phyloP scores from a whole-genome alignment of 192 early-diverging fungal species.

The Podila epigama region DNA sequence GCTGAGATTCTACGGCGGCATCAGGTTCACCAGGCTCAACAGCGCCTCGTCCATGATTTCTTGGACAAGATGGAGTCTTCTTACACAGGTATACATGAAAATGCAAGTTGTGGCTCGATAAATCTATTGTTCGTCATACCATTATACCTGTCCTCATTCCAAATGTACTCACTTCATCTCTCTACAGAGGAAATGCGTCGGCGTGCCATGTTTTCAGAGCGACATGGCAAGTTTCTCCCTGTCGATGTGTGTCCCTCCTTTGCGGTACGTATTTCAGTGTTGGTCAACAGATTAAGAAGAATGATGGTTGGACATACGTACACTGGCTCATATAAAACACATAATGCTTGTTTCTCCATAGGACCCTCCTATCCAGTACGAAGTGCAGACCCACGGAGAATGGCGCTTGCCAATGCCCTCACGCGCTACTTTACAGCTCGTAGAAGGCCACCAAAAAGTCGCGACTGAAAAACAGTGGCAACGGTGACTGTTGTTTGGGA shows the following conservation, averaged over 20 bases:
- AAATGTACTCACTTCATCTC: no score
- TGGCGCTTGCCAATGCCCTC: conserved; percentile 40
- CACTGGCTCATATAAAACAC: no score
- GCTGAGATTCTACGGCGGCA: conserved; percentile 44
- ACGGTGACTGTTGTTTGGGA: no score
- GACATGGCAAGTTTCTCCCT: conserved; percentile 35
- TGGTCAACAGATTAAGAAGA: no score
- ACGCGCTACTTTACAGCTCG: conserved; percentile 23
- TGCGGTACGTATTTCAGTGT: conserved; percentile 7
- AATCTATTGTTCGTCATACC: no score
- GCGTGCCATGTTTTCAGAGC: conserved; percentile 30
- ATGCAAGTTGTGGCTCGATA: background rate
- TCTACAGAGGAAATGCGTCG: conserved; percentile 32
- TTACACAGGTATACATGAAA: conserved; percentile 7
- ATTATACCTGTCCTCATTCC: no score
- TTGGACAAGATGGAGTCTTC: conserved; percentile 10
- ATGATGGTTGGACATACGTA: no score
- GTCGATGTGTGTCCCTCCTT: conserved; percentile 42
- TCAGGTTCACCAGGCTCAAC: conserved; percentile 21
- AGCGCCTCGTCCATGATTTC: conserved; percentile 23
- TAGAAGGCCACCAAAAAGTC: conserved; percentile 8
- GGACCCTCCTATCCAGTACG: conserved; percentile 31
- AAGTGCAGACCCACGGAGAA: conserved; percentile 28
- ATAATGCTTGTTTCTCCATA: background rate
- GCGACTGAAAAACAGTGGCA: no score